Base-by-base conservation (phyloP, 176 grass and related monocot genomes). In the Eragrostis curvula region DNA sequence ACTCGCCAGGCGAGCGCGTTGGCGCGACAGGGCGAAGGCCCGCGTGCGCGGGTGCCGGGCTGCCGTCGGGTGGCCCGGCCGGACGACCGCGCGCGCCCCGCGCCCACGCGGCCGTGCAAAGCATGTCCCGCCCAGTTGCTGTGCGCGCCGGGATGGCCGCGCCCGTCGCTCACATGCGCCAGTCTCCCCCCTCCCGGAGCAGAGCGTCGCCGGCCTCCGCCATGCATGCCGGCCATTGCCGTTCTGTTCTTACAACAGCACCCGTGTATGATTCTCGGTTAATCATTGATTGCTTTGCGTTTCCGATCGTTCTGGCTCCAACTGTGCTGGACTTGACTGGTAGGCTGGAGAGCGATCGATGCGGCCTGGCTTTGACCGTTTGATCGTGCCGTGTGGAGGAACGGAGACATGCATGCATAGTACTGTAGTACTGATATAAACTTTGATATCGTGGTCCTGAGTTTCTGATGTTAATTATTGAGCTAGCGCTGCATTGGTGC, bases 1-100 rank as follows among this genome's bases (percentile, higher is more conserved):
- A 39, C 68, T 27, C 47, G 11, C 80, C 28, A 25, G 18, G 56
- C 66, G n/a, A 6, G 70, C 80, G 57, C 60, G 66, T 75, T 67
- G 6, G 17, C 21, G 50, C 72, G 82, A 58, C 60, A 56, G n/a
- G 80, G 44, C 7, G 32, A 29, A 39, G 11, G 29, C 14, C 62
- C 29, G 66, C 40, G 39, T 49, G 60, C 47, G n/a, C n/a, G n/a
- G n/a, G n/a, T n/a, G n/a, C n/a, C n/a, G n/a, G 20, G 50, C 42
- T 75, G 63, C 70, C 71, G 85, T 28, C 71, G 61, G 85, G 62
- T 86, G 60, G 77, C 70, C 69, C 27, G 41, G 60, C 77, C 77
- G 49, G 39, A 25, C n/a, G 53, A n/a, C 53, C 48, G 47, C 47
- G 2, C 15, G 48, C 48, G 48, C 13, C 48, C 18, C 18, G 52